phyloP scores from a whole-genome alignment of 2,329 filamentous ascomycete genomes.

The Curvularia hawaiiensis region DNA sequence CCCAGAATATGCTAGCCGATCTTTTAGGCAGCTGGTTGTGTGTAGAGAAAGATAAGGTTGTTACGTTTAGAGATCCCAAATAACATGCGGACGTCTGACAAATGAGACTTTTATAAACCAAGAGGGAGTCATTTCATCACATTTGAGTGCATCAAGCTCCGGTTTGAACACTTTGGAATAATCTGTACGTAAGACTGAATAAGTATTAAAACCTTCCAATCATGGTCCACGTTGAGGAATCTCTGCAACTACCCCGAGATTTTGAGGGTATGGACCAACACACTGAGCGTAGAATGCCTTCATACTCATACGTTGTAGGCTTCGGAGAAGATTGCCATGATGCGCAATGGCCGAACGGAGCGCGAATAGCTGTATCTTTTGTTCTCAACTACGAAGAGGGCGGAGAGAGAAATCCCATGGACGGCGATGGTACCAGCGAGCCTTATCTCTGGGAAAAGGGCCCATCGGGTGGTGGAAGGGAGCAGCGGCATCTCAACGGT shows the following conservation, averaged over 20 bases:
- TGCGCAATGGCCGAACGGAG: slow-evolving; percentile 45
- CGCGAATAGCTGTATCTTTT: slow-evolving; percentile 47
- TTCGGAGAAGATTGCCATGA: slow-evolving; percentile 50
- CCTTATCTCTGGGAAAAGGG: slow-evolving; percentile 47
- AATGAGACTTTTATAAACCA: not conserved
- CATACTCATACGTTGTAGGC: slow-evolving; percentile 1
- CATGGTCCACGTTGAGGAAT: slow-evolving; percentile 42
- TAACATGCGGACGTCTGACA: not conserved
- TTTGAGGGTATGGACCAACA: slow-evolving; percentile 39
- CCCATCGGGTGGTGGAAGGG: slow-evolving; percentile 34
- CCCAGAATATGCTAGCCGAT: not conserved
- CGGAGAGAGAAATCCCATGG: slow-evolving; percentile 40
- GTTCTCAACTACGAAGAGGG: slow-evolving; percentile 48
- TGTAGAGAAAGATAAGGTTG: not conserved
- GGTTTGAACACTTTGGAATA: not conserved
- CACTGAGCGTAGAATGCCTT: not conserved
- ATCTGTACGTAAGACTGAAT: not conserved
- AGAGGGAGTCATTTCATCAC: not conserved
- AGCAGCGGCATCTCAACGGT: slow-evolving; percentile 53
- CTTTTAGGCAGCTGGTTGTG: not conserved
- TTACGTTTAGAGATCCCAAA: not conserved
- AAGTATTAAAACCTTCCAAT: not conserved
- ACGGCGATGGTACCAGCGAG: slow-evolving; percentile 42
- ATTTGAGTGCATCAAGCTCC: not conserved
- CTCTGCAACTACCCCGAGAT: slow-evolving; percentile 46